These are phyloP conservation scores for Aschersonia sp. DNA, from an alignment of 2,329 filamentous ascomycete species.

Conservation along the genomic window DNA sequence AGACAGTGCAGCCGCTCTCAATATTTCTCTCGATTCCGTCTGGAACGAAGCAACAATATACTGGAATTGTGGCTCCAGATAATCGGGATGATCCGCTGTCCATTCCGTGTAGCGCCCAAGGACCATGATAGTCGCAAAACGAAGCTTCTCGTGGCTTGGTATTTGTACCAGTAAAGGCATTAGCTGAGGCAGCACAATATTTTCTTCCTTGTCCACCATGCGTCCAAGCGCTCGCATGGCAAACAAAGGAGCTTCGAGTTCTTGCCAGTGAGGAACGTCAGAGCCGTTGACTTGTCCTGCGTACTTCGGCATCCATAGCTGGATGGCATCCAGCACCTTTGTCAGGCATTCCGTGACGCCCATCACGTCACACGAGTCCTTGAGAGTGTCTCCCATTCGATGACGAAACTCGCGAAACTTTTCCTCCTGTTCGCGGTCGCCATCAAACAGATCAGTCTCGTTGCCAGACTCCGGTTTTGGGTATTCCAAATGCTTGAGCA, in stretches of 20 bases:
- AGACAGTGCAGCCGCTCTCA: constrained; percentile 79
- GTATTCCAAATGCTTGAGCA: constrained; percentile 82
- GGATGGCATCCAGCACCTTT: constrained; percentile 77
- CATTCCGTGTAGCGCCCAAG: constrained; percentile 94
- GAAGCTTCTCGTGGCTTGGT: constrained; percentile 91
- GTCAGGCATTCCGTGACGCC: constrained; percentile 80
- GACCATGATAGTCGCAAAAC: constrained; percentile 96
- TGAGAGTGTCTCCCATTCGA: constrained; percentile 93
- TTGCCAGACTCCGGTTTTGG: constrained; percentile 60
- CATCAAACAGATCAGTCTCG: constrained; percentile 79
- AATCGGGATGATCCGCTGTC: constrained; percentile 88
- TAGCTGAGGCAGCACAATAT: constrained; percentile 72
- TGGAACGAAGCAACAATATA: constrained; percentile 92
- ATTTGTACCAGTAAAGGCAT: constrained; percentile 92
- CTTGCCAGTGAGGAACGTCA: constrained; percentile 86
- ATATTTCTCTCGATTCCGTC: constrained; percentile 76
- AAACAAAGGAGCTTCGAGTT: constrained; percentile 88
- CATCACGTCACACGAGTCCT: constrained; percentile 93
- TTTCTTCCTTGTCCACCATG: constrained; percentile 86
- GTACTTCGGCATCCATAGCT: constrained; percentile 76
- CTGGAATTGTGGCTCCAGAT: constrained; percentile 80
- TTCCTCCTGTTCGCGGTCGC: constrained; percentile 88
- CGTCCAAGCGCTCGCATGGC: constrained; percentile 91
- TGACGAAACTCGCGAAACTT: constrained; percentile 95
- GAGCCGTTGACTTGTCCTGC: constrained; percentile 58